Evolutionary conservation across 1,284 basidiomycete genomes (phyloP).

Genomic region (Rhodotorula sp.): DNA sequence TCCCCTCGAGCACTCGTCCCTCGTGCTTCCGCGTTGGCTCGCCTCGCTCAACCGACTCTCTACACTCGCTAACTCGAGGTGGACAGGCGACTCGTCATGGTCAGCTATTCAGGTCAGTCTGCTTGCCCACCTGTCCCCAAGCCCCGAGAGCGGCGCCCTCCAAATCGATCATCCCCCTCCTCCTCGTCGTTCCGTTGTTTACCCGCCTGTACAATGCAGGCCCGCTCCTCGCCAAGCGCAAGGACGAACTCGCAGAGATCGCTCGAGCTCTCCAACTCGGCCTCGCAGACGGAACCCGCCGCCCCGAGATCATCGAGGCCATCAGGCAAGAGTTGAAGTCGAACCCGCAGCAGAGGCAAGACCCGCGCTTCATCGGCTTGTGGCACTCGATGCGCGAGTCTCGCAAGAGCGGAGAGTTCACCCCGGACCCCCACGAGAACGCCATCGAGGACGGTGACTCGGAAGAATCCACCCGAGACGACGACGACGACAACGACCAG

Average conservation of each 20-base stretch:
- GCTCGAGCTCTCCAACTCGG: constrained; percentile 3
- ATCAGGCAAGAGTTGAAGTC: constrained; percentile 18
- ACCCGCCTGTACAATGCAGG: neutral
- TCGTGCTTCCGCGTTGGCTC: neutral
- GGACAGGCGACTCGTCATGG: neutral
- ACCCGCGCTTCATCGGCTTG: constrained; percentile 18
- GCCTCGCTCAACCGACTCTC: neutral
- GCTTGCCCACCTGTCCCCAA: neutral
- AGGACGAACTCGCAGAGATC: constrained; percentile 16
- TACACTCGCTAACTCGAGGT: neutral
- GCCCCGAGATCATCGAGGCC: constrained; percentile 14
- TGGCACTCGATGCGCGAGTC: constrained; percentile 29
- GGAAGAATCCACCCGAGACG: neutral
- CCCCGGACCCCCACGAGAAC: constrained; percentile 6
- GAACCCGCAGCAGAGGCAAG: neutral
- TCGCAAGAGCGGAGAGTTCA: constrained; percentile 1
- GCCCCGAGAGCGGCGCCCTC: no score
- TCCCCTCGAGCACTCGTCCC: neutral
- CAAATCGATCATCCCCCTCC: no score
- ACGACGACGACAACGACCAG: neutral
- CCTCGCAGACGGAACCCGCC: constrained; percentile 3
- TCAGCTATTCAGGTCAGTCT: neutral
- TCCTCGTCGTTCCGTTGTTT: neutral
- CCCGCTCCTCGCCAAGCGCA: constrained; percentile 5
- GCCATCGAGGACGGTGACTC: constrained; percentile 4